phyloP scores from a whole-genome alignment of 331 rosid species.

The Acacia pycnantha region DNA sequence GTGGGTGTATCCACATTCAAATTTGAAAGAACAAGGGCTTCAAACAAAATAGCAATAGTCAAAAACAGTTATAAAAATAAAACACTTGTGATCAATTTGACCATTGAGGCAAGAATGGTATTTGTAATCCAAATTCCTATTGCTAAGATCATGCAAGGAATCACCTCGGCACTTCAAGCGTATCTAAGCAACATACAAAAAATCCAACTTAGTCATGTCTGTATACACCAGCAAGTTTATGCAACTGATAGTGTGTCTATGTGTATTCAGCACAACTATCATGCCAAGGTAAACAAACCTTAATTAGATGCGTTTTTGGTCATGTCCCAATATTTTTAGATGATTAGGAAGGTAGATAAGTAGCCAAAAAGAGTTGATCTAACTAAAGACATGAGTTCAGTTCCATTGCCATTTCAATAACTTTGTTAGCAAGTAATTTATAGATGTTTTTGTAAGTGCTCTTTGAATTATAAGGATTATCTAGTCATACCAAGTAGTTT shows the following conservation, averaged over 20 bases:
- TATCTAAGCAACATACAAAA: neutral
- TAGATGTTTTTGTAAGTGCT: too few species aligned
- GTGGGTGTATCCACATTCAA: too few species aligned
- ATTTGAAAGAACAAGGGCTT: too few species aligned
- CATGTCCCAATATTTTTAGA: neutral
- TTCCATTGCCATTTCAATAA: too few species aligned
- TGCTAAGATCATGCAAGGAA: neutral
- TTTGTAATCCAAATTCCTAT: neutral
- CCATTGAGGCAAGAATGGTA: neutral
- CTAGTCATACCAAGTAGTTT: too few species aligned
- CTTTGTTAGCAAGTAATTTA: too few species aligned
- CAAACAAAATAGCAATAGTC: too few species aligned
- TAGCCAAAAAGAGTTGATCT: neutral
- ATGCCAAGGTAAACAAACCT: neutral
- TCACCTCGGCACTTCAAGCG: neutral
- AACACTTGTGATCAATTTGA: neutral
- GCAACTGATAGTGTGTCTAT: neutral
- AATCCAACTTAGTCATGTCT: neutral
- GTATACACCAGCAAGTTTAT: neutral
- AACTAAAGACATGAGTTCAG: too few species aligned
- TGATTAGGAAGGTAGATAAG: neutral
- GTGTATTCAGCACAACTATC: neutral
- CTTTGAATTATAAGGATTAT: too few species aligned
- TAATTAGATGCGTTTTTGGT: neutral
- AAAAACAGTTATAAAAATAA: too few species aligned